phyloP scores from a whole-genome alignment of 1,284 basidiomycete genomes.

The Apiotrichum montevideense region DNA sequence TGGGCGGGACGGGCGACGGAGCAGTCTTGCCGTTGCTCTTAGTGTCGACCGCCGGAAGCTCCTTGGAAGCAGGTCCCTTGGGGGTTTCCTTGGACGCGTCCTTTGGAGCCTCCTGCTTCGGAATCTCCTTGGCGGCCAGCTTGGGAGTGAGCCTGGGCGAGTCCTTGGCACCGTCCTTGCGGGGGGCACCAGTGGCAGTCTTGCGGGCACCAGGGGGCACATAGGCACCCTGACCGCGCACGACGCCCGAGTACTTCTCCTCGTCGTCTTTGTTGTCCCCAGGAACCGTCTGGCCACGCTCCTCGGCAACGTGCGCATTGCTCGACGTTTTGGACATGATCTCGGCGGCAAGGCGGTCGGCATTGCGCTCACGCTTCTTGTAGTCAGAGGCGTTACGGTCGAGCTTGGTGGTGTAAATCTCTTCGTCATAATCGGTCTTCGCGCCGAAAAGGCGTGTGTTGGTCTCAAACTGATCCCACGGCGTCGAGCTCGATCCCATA shows the following conservation, averaged over 20 bases:
- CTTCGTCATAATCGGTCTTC: slow-evolving; percentile 86
- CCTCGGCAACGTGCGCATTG: slow-evolving; percentile 87
- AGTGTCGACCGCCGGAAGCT: slow-evolving; percentile 4
- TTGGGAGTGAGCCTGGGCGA: neutral
- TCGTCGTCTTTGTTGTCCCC: slow-evolving; percentile 82
- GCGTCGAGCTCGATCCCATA: slow-evolving; percentile 20
- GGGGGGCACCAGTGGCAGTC: slow-evolving; percentile 17
- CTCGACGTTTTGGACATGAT: slow-evolving; percentile 61
- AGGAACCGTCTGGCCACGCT: slow-evolving; percentile 59
- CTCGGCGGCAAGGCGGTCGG: slow-evolving; percentile 82
- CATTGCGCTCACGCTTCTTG: slow-evolving; percentile 72
- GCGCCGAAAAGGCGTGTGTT: slow-evolving; percentile 93
- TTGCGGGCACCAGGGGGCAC: slow-evolving; percentile 79
- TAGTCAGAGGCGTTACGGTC: slow-evolving; percentile 79
- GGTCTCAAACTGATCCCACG: slow-evolving; percentile 94
- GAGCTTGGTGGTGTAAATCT: slow-evolving; percentile 89
- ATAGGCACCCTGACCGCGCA: slow-evolving; percentile 81
- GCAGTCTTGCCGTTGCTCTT: slow-evolving; percentile 17
- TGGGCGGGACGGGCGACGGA: neutral
- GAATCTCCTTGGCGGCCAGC: neutral
- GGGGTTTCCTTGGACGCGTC: no score
- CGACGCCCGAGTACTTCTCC: slow-evolving; percentile 95
- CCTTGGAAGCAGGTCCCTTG: neutral
- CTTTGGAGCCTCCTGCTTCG: slow-evolving; percentile 2
- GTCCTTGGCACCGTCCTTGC: slow-evolving; percentile 8